Conservation (phyloP, 169 alveolate genomes). For the Sarcocystis neurona region DNA sequence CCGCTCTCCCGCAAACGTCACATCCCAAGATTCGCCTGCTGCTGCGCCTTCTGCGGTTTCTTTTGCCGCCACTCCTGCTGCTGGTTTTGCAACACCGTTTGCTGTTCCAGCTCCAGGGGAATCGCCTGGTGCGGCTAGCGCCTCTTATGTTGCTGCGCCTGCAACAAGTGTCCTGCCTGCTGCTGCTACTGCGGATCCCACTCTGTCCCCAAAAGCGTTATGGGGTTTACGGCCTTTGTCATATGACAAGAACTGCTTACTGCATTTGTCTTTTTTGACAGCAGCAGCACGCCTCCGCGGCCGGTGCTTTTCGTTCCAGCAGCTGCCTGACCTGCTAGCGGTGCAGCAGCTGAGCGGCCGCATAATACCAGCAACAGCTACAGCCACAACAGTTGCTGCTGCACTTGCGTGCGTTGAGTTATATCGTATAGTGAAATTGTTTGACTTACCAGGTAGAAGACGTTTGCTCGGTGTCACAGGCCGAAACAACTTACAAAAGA, state of each 20-base stretch:
- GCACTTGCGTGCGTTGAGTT: conserved; percentile 62
- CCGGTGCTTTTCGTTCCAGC: conserved; percentile 41
- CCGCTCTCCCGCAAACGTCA: not conserved
- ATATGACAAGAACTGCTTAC: conserved; percentile 21
- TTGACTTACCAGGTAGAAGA: no score
- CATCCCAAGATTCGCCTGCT: not conserved
- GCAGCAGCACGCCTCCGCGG: conserved; percentile 63
- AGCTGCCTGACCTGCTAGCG: conserved; percentile 48
- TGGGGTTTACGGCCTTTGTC: no score
- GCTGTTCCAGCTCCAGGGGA: no score
- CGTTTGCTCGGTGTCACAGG: no score
- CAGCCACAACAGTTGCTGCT: conserved; percentile 63
- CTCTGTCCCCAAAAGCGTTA: no score
- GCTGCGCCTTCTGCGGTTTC: not conserved
- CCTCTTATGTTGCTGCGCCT: not conserved
- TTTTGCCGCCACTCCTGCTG: not conserved
- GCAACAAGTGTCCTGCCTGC: not conserved
- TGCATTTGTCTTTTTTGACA: conserved; percentile 48
- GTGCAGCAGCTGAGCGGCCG: conserved; percentile 62
- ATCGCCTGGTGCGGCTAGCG: not conserved
- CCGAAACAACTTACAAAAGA: no score
- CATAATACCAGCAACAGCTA: conserved; percentile 64
- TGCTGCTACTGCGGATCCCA: not conserved
- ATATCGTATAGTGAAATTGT: conserved; percentile 53
- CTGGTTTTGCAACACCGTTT: no score